Percentiles rank a stretch among this genome's conserved stretches.
These are phyloP conservation scores for Botrytis elliptica DNA, from an alignment of 2,329 filamentous ascomycete species.

Conservation along the genomic window DNA sequence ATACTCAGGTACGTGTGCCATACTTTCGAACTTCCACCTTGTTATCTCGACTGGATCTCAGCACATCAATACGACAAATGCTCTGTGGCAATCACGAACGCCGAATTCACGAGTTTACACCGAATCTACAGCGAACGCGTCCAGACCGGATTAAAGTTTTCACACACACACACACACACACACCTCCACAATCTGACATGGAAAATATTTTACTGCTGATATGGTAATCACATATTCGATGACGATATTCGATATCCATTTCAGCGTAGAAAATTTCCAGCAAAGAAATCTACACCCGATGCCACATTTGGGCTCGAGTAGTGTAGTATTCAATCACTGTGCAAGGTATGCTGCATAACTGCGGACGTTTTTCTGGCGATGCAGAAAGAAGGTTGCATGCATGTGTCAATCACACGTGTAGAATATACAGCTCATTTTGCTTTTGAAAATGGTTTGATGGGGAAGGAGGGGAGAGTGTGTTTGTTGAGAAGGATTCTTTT, in stretches of 20 bases:
- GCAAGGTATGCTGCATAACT: not conserved
- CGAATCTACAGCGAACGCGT: not conserved
- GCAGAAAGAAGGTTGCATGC: not conserved
- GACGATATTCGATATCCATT: not conserved
- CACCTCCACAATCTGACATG: not conserved
- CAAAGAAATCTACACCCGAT: not conserved
- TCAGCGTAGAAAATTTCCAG: not conserved
- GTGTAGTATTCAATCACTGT: not conserved
- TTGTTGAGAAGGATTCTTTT: not conserved
- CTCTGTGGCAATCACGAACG: not conserved
- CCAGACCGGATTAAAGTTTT: not conserved
- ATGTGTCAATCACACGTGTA: not conserved
- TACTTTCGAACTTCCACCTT: not conserved
- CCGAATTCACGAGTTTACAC: not conserved
- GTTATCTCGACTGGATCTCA: not conserved
- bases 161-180: not conserved
- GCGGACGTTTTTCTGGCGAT: not conserved
- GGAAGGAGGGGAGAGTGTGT: not conserved
- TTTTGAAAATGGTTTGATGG: not conserved
- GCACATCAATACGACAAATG: not conserved
- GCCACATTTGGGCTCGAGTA: not conserved
- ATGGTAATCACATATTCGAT: not conserved
- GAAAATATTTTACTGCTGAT: not conserved
- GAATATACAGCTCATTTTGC: not conserved
- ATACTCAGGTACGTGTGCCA: not conserved